These are phyloP conservation scores for Mycena alexandri DNA, from an alignment of 768 basidiomycete genomes.

Conservation along the genomic window DNA sequence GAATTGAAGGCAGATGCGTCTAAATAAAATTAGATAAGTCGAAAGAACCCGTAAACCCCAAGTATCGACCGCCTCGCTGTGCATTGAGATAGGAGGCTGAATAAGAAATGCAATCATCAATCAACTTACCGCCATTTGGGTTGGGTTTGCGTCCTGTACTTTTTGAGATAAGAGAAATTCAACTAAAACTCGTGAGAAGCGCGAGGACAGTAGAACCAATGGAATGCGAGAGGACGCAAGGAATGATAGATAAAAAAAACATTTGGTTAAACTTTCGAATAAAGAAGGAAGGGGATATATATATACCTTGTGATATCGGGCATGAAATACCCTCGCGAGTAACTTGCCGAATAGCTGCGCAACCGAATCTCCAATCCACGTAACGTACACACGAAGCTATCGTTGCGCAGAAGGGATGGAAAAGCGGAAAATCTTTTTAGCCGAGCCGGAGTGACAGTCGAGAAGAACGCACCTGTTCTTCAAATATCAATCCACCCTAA, in stretches of 20 bases:
- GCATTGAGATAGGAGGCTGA: not conserved
- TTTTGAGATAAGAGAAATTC: no score
- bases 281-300: slow-evolving; percentile 2
- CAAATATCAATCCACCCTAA: no score
- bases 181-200: no score
- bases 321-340: slow-evolving; percentile 2
- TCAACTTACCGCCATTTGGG: no score
- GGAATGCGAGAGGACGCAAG: no score
- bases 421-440: not conserved
- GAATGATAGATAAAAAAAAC: not conserved
- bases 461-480: not conserved
- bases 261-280: not conserved
- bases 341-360: no score
- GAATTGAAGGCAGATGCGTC: slow-evolving; percentile 1
- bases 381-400: no score
- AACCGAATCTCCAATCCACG: no score
- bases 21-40: not conserved
- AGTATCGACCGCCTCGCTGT: not conserved
- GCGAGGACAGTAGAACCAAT: no score
- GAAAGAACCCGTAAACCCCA: not conserved
- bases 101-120: no score
- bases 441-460: not conserved
- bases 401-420: not conserved
- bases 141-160: no score
- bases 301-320: slow-evolving; percentile 2